Base-by-base conservation (phyloP, 371 early-diverging fungal genomes). In the Mucor irregularis region DNA sequence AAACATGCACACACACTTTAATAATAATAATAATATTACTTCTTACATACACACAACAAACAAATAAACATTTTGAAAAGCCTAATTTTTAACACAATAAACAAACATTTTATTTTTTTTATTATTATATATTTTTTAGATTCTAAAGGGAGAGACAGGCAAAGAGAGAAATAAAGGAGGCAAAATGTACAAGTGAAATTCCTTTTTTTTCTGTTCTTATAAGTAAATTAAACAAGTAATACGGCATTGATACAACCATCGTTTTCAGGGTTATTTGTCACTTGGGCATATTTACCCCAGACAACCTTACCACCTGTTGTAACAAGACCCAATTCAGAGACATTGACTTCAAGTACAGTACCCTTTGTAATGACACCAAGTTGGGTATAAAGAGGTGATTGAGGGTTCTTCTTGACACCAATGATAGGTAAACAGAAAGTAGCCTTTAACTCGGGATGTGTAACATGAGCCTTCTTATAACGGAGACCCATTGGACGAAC, bases 221-320 rank as follows among this genome's bases (percentile, higher is more conserved):
- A n/a, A 19, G 5, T 47, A 17, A 51, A 68, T 83, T 90, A 92
- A 28, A 96, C 97, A 44, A 96, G 83, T 19, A 96, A 83, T 30
- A 97, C 93, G 29, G 95, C 92, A 69, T 97, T 97, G 78, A 97
- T 92, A 73, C 96, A 95, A 26, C 97, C 97, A 77, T 98, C 98
- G 74, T 93, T 90, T 78, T 97, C 67, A 35, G 96, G 96, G 71
- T 93, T 90, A 70, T 95, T 95, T 13, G 94, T 95, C 14, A 96
- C 88, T 83, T 99, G 99, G 14, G 98, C 97, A 78, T 99, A 99
- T 83, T 99, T 99, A 64, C 99, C 99, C 99, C 99, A 99, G 16
- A 99, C 97, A 55, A 99, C 98, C 80, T 99, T 98, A 56, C 99
- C 99, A 67, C 90, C 85, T 34, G 94, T 94, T 40, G 99, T 98